Evolutionary conservation across 148 eudicot species (phyloP), one percentile per base, ranked within the genome.

Genomic region (Arbutus unedo): DNA sequence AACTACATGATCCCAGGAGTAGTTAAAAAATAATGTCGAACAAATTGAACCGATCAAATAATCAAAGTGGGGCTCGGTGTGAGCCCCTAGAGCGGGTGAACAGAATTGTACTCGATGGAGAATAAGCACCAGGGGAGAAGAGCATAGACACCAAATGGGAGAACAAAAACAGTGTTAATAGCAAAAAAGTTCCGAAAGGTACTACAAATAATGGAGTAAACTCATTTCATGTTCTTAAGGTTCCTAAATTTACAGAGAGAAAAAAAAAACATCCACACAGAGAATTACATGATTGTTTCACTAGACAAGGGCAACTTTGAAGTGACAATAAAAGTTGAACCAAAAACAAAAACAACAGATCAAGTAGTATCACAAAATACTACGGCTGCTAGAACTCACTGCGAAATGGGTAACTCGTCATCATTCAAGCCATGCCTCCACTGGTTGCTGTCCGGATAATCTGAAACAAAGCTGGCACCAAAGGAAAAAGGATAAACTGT

Each of bases 391-490:
- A 21, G 41, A 6, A 9, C 47, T 62, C 72, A 5, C 18, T 0
- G 38, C 2, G 8, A 7, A 5, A 48, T 8, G 38, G 19, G 3
- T 11, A 74, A 64, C 67, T 48, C 3, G 23, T 79, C 74, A 80
- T 78, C 74, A 84, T 67, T 89, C 78, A 87, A 66, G 87, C 90
- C 91, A 84, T 81, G 53, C 92, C 92, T 84, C 87, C 88, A 80
- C 89, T 86, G 56, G 90, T 81, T 54, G 93, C 91, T 2, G 93
- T 91, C 38, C 93, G 85, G 85, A 91, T 91, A 31, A 91, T 91
- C 91, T 91, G 93, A 75, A 91, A 89, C 49, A 91, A 80, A 81
- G 93, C 93, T 91, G 93, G 23, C 31, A 84, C 50, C 38, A 31
- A 86, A 51, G n/a, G 76, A 18, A 66, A 15, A 67, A 68, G 41